Evolutionary conservation across 2,329 filamentous ascomycete species (phyloP), one percentile per base, ranked within the genome.

Genomic region (Thyridium curvatum): DNA sequence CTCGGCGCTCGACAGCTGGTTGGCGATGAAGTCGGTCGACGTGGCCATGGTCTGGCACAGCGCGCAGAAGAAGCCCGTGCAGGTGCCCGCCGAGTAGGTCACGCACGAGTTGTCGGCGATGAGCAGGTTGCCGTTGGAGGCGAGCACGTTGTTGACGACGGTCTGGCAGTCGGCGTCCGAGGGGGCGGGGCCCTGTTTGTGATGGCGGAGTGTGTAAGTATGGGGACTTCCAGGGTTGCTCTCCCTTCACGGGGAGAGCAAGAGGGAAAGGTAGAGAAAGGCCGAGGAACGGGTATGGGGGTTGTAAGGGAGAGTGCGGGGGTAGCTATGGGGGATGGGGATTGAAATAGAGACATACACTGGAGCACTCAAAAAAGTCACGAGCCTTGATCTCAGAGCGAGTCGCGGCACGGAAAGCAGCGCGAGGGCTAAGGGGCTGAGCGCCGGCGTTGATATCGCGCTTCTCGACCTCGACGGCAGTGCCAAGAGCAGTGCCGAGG

Each of bases 41-140:
- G 59, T 61, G 28, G 40, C 42, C 28, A 62, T 46, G 29, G 51
- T 52, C 34, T 49, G 30, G 50, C 59, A 63, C 16, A 63, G 47
- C 29, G 57, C 53, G 49, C 59, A 63, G 52, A 62, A 63, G 51
- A 61, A 62, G 34, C 51, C 60, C 50, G 54, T 51, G 47, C 60
- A 63, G n/a, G 58, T 60, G 18, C 48, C 30, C 42, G 45, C 59
- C n/a, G 51, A 42, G 45, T 59, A 63, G 26, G 52, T 41, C 14
- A 62, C 48, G 46, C 60, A 63, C 15, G 56, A 46, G 42, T 52
- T 55, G 28, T 52, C 38, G 18, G 55, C 41, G 15, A 63, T 43
- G 15, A 55, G 48, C 21, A 61, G 44, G 8, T 52, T 42, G 37
- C 55, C 48, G 38, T 52, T 46, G 17, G 54, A 45, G 12, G 42